Evolutionary conservation across 2,329 filamentous ascomycete species (phyloP).

Genomic region (Dactylellina haptotyla): DNA sequence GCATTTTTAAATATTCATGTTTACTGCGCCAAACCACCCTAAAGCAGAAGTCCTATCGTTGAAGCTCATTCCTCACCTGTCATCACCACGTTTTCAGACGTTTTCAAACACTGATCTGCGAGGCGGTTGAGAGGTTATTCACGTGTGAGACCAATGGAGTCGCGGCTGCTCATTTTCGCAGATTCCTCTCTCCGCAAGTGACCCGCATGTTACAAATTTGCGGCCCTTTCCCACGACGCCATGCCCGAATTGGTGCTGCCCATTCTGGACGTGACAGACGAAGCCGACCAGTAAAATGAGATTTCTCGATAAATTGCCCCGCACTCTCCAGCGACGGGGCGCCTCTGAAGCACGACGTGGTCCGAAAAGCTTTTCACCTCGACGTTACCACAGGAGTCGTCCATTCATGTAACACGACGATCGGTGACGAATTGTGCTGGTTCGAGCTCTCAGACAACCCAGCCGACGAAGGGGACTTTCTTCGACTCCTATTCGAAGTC

Average conservation of each 20-base stretch:
- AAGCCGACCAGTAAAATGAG: conserved; percentile 6
- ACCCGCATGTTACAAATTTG: conserved; percentile 13
- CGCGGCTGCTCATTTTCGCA: conserved; percentile 15
- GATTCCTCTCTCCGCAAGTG: conserved; percentile 32
- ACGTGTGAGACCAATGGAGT: conserved; percentile 30
- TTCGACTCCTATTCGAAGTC: conserved; percentile 42
- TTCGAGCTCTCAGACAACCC: not conserved
- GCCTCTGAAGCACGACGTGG: conserved; percentile 11
- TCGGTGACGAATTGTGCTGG: conserved; percentile 2
- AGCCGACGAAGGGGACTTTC: conserved; percentile 7
- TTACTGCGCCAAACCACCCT: not conserved
- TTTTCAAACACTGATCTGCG: conserved; percentile 44
- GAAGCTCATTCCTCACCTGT: conserved; percentile 34
- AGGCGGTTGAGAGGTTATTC: conserved; percentile 6
- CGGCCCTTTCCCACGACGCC: conserved; percentile 20
- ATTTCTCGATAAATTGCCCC: conserved; percentile 17
- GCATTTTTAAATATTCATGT: no score
- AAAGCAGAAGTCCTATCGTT: conserved; percentile 3
- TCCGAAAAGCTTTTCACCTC: conserved; percentile 14
- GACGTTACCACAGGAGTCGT: no score
- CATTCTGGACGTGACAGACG: conserved; percentile 23
- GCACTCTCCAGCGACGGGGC: conserved; percentile 2
- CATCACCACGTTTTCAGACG: conserved; percentile 44
- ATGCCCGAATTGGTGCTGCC: conserved; percentile 37
- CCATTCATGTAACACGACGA: not conserved